Conservation (phyloP, 2,329 filamentous ascomycete species). For the Dothidotthia symphoricarpi region DNA sequence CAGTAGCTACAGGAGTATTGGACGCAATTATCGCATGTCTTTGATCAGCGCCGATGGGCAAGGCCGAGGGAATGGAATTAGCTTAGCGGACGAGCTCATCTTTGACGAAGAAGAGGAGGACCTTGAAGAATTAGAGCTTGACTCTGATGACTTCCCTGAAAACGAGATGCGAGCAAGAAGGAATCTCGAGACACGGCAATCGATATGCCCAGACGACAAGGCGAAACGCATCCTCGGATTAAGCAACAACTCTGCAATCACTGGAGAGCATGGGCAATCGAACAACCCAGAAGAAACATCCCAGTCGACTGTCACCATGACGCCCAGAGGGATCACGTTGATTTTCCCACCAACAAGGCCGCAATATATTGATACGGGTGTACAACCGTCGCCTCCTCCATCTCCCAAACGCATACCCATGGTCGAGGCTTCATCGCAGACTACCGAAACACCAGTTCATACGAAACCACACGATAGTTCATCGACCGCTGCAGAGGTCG, state of each 20-base stretch:
- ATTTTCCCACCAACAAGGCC: slow-evolving; percentile 38
- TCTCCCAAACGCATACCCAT: slow-evolving; percentile 58
- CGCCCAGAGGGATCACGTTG: slow-evolving; percentile 29
- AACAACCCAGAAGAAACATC: slow-evolving; percentile 24
- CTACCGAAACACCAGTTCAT: slow-evolving; percentile 17
- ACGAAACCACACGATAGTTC: slow-evolving; percentile 23
- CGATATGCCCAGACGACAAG: slow-evolving; percentile 45
- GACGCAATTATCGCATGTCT: slow-evolving; percentile 67
- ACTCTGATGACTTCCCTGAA: slow-evolving; percentile 61
- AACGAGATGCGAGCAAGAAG: slow-evolving; percentile 43
- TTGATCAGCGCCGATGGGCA: slow-evolving; percentile 56
- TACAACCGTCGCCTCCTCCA: slow-evolving; percentile 80
- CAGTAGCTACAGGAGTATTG: slow-evolving; percentile 52
- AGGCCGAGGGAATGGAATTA: slow-evolving; percentile 64
- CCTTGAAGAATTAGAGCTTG: slow-evolving; percentile 56
- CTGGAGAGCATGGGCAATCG: slow-evolving; percentile 25
- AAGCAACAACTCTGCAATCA: slow-evolving; percentile 25
- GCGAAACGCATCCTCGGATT: slow-evolving; percentile 48
- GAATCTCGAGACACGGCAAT: slow-evolving; percentile 44
- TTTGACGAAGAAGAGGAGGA: slow-evolving; percentile 74
- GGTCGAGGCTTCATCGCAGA: slow-evolving; percentile 23
- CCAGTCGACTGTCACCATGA: slow-evolving; percentile 23
- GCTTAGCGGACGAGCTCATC: slow-evolving; percentile 85
- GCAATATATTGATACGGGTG: slow-evolving; percentile 69
- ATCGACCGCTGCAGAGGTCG: slow-evolving; percentile 50